Base-by-base conservation (phyloP, 768 basidiomycete species). In the Cystofilobasidium ferigula region DNA sequence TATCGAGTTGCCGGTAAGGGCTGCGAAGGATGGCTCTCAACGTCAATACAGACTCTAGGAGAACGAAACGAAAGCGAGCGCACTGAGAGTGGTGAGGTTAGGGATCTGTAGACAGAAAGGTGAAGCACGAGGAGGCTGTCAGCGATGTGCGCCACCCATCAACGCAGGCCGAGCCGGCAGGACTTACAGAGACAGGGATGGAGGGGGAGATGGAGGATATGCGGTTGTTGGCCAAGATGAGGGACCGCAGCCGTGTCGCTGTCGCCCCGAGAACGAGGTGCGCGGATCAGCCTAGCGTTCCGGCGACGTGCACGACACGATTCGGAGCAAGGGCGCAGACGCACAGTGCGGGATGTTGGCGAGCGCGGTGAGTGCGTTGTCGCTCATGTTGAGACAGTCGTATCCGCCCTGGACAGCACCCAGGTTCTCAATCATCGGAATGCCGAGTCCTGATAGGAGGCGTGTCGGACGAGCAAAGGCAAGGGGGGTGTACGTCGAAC, bases 81-180 rank as follows among this genome's bases (percentile, higher is more conserved):
- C 30, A 77, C 76, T 71, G 61, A 77, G 71, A 20, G 73, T 74
- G 35, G 73, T 74, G 32, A 76, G 71, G 62, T 77, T 74, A 9
- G 76, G 76, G 24, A 77, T 73, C 75, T 77, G 56, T 20, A 22
- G 28, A 9, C 47, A n/a, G n/a, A 5, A 12, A 14, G 1, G 53
- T 24, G 54, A 28, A 18, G 38, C 0, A 8, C 16, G 36, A 48
- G 20, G 30, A 18, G 30, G 10, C 45, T 14, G 54, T 71, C 63
- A 71, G 69, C 68, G 12, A 12, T 3, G 60, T 40, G 60, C 13
- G 28, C 45, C 16, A 18, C 51, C 57, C 0, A 57, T 32, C 24
- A 51, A 42, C 16, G 48, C 22, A 9, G 40, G 40, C 40, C 14
- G 48, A 64, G 73, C 71, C 57, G 34, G 7, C 2, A 28, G 40